phyloP scores from a whole-genome alignment of 345 rosid species.

The Iberis pinnata region DNA sequence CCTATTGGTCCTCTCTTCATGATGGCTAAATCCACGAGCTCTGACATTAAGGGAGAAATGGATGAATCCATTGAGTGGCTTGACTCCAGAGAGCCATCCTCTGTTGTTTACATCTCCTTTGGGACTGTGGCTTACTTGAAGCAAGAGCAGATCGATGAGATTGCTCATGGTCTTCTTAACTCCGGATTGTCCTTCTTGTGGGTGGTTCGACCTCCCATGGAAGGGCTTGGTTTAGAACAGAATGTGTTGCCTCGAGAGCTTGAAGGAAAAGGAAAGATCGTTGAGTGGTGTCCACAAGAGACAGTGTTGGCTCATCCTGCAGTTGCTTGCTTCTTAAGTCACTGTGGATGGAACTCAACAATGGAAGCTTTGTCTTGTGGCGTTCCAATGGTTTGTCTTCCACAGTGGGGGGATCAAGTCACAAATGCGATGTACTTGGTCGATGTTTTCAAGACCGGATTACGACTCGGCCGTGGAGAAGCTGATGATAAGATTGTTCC shows the following conservation, averaged over 20 bases:
- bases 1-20: constrained; percentile 60
- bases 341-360: no score
- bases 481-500: constrained; percentile 39
- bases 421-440: constrained; percentile 56
- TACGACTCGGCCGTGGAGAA: constrained; percentile 59
- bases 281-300: no score
- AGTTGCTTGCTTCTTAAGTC: no score
- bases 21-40: constrained; percentile 34
- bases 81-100: constrained; percentile 26
- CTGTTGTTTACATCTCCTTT: constrained; percentile 47
- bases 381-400: constrained; percentile 50
- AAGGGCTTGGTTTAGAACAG: neutral
- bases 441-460: constrained; percentile 52
- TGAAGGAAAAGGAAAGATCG: no score
- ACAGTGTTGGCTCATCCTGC: no score
- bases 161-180: constrained; percentile 26
- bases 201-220: constrained; percentile 10
- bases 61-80: constrained; percentile 52
- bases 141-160: constrained; percentile 31
- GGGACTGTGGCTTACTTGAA: constrained; percentile 27
- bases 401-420: constrained; percentile 18
- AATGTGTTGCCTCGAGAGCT: neutral
- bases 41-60: constrained; percentile 35
- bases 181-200: constrained; percentile 17
- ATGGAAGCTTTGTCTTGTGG: constrained; percentile 21